Percentiles rank a stretch among this genome's conserved stretches.
These are phyloP conservation scores for Pisolithus sp. DNA, from an alignment of 768 basidiomycete genomes.

Conservation along the genomic window DNA sequence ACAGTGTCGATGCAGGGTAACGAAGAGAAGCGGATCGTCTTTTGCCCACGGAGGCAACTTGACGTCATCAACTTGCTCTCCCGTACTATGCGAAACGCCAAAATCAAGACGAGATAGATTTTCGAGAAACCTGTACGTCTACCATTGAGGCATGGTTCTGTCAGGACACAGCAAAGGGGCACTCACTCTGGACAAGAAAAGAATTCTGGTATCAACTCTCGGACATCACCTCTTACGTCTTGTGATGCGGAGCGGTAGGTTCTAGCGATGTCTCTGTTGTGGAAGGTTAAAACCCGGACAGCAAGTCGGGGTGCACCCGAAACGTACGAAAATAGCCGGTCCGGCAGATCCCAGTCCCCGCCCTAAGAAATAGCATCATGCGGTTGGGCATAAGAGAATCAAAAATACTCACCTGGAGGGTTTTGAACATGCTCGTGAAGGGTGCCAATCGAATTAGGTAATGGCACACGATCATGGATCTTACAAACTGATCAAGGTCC, in stretches of 20 bases:
- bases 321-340: constrained; percentile 70
- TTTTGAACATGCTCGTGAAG: constrained; percentile 94
- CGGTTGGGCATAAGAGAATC: background rate
- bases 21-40: constrained; percentile 76
- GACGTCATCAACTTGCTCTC: constrained; percentile 81
- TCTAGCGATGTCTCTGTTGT: constrained; percentile 61
- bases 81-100: constrained; percentile 62
- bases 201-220: constrained; percentile 90
- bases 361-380: constrained; percentile 44
- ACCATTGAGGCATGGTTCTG: background rate
- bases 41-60: constrained; percentile 89
- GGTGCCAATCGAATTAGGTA: constrained; percentile 86
- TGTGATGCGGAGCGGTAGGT: constrained; percentile 80
- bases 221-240: constrained; percentile 86
- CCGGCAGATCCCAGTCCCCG: constrained; percentile 92
- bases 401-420: constrained; percentile 47
- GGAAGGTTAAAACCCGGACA: constrained; percentile 5
- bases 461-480: constrained; percentile 93
- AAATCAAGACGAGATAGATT: constrained; percentile 79
- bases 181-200: constrained; percentile 76
- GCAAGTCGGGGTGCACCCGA: no score
- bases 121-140: constrained; percentile 62
- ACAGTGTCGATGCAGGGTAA: constrained; percentile 72
- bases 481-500: background rate
- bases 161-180: background rate